Evolutionary conservation across 495 filamentous ascomycete genomes (phyloP).

Genomic region (Massariosphaeria phaeospora): DNA sequence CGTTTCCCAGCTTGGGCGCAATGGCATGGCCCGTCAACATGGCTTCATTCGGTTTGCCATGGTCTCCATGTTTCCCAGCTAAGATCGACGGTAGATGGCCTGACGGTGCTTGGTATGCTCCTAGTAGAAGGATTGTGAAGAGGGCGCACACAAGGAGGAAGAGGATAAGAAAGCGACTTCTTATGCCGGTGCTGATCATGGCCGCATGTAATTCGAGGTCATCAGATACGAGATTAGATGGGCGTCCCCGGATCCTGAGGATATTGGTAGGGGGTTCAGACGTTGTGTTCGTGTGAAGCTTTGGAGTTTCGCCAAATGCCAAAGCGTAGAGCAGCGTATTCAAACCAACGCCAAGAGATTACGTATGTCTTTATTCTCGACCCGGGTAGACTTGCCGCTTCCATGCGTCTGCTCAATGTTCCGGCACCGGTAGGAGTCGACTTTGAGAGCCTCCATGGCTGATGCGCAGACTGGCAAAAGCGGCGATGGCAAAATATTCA

Average conservation of each 20-base stretch:
- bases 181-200: conserved; percentile 24
- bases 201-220: no score
- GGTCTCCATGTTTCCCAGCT: conserved; percentile 9
- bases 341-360: background rate
- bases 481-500: conserved; percentile 1
- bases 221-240: no score
- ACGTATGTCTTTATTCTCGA: background rate
- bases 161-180: conserved; percentile 32
- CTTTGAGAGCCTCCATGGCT: background rate
- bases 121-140: conserved; percentile 30
- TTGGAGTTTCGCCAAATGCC: background rate
- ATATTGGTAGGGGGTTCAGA: no score
- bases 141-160: conserved; percentile 29
- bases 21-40: conserved; percentile 72
- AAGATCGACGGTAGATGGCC: conserved; percentile 13
- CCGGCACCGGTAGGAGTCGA: background rate
- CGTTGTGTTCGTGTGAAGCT: no score
- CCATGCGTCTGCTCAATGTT: background rate
- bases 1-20: conserved; percentile 87
- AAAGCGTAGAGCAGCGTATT: no score
- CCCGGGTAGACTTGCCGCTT: background rate
- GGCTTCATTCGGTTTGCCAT: conserved; percentile 24
- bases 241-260: no score
- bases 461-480: background rate
- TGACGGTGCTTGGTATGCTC: conserved; percentile 15